Evolutionary conservation across 495 filamentous ascomycete species (phyloP), one percentile per base, ranked within the genome.

Genomic region (Lophiotrema nucula): DNA sequence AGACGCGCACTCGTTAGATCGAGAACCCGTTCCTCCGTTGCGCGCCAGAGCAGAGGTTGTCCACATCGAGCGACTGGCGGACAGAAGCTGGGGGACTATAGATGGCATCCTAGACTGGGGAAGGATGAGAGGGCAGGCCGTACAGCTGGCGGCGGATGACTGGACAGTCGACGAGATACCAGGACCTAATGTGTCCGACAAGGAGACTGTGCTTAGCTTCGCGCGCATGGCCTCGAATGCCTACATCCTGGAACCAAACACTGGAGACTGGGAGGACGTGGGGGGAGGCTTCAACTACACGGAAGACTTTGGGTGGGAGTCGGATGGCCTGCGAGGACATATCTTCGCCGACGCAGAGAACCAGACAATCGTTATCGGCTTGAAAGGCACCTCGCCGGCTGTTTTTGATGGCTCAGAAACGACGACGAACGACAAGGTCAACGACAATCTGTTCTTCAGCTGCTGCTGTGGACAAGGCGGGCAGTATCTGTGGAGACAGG

Each of bases 391-490:
- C 4, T 88, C 90, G 39, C 80, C 83, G 0, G 93, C 95, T 11
- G 83, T 97, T 10, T 97, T 96, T 68, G 93, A 97, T 70, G 93
- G 93, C 2, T 88, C 90, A 8, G 92, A 89, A 12, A 97, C 93
- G 0, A 96, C 91, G 0, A 96, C 91, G 3, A 97, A 96, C 67
- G 93, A 98, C 73, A 98, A 98, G 72, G 75, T 88, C 45, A 98
- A 98, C 69, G 93, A 98, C 70, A 98, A 98, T 67, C 81, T 98
- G 8, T 95, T 92, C 69, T 96, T 96, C 75, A 91, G 92, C 68
- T 98, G 93, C 74, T 98, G 93, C 69, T 98, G 93, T 74, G 93
- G 83, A 11, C 89, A 97, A 74, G 89, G 95, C 55, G 89, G 90
- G 0, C 88, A 89, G 41, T 73, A 83, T 73, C 81, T 90, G 21